phyloP scores from a whole-genome alignment of 1,284 basidiomycete genomes.

The Vanrija pseudolonga region DNA sequence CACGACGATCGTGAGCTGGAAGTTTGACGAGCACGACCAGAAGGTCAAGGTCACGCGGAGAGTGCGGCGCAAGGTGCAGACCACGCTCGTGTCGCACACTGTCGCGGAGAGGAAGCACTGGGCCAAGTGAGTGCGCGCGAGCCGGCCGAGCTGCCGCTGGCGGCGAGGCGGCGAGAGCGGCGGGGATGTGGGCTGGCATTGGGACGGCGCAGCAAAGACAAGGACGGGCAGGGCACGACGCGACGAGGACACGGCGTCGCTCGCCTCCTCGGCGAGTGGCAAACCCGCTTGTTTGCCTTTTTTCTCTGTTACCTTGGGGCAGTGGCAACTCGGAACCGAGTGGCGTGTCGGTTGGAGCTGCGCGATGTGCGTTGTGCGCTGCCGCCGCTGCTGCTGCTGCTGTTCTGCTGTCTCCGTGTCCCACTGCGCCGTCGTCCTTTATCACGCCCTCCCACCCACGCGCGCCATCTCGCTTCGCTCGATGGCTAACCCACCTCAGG shows the following conservation, averaged over 20 bases:
- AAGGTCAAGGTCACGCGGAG: slow-evolving; percentile 86
- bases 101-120: slow-evolving; percentile 92
- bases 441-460: not conserved
- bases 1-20: slow-evolving; percentile 78
- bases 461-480: not conserved
- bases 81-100: slow-evolving; percentile 85
- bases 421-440: not conserved
- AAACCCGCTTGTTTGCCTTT: too few relatives aligned
- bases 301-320: too few relatives aligned
- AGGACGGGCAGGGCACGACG: not conserved
- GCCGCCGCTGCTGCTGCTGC: not conserved
- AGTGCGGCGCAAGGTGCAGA: slow-evolving; percentile 82
- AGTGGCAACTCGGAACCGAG: too few relatives aligned
- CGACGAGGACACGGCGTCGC: not conserved
- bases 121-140: slow-evolving; percentile 59
- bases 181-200: too few relatives aligned
- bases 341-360: too few relatives aligned
- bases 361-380: too few relatives aligned
- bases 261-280: too few relatives aligned
- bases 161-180: not conserved
- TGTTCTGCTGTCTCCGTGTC: not conserved
- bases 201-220: not conserved
- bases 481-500: slow-evolving; percentile 24
- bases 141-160: not conserved
- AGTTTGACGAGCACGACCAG: slow-evolving; percentile 85